Base-by-base conservation (phyloP, 495 filamentous ascomycete species). In the Echria macrotheca region DNA sequence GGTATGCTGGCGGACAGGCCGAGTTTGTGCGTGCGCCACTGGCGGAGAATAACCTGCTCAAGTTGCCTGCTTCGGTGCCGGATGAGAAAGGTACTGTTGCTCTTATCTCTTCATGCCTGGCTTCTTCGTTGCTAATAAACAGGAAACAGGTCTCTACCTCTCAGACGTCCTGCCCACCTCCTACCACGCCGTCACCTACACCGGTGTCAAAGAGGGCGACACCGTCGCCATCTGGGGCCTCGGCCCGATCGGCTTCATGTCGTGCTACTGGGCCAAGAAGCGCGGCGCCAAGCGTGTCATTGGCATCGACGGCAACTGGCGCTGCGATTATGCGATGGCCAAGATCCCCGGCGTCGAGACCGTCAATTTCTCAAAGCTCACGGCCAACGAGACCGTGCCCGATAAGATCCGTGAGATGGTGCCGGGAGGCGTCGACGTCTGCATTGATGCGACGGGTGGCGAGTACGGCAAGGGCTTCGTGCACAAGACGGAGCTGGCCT, bases 1-100 rank as follows among this genome's bases (percentile, higher is more conserved):
- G 49, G n/a, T 52, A 29, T 12, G 49, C 41, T 12, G 84, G 84
- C 18, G 82, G 83, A 1, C 84, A 87, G 60, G 79, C 84, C 0
- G 83, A 86, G 61, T 86, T 82, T 55, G 70, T 81, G 9, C 73
- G 84, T 2, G 80, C 84, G 4, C 84, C 84, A 1, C 75, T 72
- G 29, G 84, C 79, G 12, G 80, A 85, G 43, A 71, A 81, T 47
- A 87, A 85, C 45, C 70, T 86, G 10, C 69, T 87, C 11, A 72
- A 73, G 25, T 64, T 86, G 2, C 84, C 84, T 3, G 72, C 78
- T 46, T 72, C 76, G 44, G 80, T 87, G 0, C 82, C 83, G 5
- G 84, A 85, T 58, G 81, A 84, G 69, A 85, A 84, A 12, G 38
- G 38, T 41, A 22, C n/a, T 18, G 12, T 39, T 39, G 5, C 5